phyloP scores from a whole-genome alignment of 2,329 filamentous ascomycete species.

The Fusarium sp. region DNA sequence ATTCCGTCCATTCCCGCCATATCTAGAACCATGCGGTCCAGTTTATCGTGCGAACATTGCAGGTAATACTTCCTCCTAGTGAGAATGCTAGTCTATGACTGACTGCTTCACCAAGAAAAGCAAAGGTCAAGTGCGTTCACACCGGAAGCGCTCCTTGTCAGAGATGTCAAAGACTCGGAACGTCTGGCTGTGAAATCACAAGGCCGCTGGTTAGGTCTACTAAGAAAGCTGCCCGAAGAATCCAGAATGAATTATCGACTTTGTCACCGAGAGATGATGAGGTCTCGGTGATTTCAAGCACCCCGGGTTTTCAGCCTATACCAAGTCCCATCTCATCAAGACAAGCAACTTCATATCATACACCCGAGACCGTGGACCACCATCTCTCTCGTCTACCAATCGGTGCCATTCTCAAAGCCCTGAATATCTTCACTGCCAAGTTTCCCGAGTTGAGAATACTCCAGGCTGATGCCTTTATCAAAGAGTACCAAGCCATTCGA shows the following conservation, averaged over 20 bases:
- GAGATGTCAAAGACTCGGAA: conserved; percentile 49
- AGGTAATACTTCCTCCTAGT: conserved; percentile 39
- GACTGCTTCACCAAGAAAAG: conserved; percentile 40
- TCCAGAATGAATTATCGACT: background rate
- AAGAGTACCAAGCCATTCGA: conserved; percentile 36
- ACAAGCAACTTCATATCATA: background rate
- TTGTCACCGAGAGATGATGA: background rate
- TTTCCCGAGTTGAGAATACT: conserved; percentile 54
- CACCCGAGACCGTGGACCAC: conserved; percentile 24
- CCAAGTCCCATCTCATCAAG: conserved; percentile 7
- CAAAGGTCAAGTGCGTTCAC: conserved; percentile 55
- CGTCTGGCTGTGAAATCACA: conserved; percentile 47
- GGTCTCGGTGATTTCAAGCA: background rate
- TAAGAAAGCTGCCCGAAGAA: conserved; percentile 19
- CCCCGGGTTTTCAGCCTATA: background rate
- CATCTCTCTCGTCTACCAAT: conserved; percentile 48
- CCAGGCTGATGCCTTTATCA: conserved; percentile 52
- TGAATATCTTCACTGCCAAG: conserved; percentile 54
- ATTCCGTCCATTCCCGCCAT: conserved; percentile 5
- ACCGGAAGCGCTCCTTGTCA: conserved; percentile 50
- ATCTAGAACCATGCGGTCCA: conserved; percentile 48
- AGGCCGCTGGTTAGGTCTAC: conserved; percentile 16
- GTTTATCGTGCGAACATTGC: conserved; percentile 54
- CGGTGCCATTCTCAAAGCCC: conserved; percentile 49
- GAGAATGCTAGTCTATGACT: fast-evolving